Conservation (phyloP, 768 basidiomycete genomes). For the Clitopilus hobsonii region DNA sequence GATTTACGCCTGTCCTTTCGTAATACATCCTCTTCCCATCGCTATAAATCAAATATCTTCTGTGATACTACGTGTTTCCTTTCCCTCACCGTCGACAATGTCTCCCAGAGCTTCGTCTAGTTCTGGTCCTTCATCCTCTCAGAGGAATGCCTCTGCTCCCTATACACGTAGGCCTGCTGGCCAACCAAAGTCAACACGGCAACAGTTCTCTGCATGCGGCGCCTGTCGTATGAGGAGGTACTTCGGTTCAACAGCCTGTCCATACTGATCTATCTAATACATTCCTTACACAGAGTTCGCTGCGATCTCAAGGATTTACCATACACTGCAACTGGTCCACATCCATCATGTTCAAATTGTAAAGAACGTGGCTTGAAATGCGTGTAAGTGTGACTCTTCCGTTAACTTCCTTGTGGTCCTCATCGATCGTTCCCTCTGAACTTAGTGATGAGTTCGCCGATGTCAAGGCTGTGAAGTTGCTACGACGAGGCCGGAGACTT, state of each 20-base stretch:
- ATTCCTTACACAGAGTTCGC: constrained; percentile 71
- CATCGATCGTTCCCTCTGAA: constrained; percentile 5
- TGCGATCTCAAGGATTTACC: constrained; percentile 89
- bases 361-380: constrained; percentile 86
- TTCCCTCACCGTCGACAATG: constrained; percentile 34
- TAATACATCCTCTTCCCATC: constrained; percentile 24
- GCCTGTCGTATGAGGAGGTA: constrained; percentile 88
- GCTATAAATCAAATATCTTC: constrained; percentile 26
- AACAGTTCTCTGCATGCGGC: constrained; percentile 92
- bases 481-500: constrained; percentile 71
- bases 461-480: constrained; percentile 83
- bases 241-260: constrained; percentile 12
- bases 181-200: constrained; percentile 72
- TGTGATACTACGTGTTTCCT: constrained; percentile 19
- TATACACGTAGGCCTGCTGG: constrained; percentile 48
- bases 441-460: constrained; percentile 87
- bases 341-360: constrained; percentile 81
- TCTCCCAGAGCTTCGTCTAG: constrained; percentile 49
- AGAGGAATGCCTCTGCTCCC: constrained; percentile 28
- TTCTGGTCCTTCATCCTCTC: constrained; percentile 29
- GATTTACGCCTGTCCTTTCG: constrained; percentile 25
- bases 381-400: constrained; percentile 60
- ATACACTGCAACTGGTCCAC: constrained; percentile 38
- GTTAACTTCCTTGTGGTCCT: constrained; percentile 2
- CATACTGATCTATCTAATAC: constrained; percentile 3